These are phyloP conservation scores for Penstemon eatonii DNA, from an alignment of 257 asterid genomes.

Conservation along the genomic window DNA sequence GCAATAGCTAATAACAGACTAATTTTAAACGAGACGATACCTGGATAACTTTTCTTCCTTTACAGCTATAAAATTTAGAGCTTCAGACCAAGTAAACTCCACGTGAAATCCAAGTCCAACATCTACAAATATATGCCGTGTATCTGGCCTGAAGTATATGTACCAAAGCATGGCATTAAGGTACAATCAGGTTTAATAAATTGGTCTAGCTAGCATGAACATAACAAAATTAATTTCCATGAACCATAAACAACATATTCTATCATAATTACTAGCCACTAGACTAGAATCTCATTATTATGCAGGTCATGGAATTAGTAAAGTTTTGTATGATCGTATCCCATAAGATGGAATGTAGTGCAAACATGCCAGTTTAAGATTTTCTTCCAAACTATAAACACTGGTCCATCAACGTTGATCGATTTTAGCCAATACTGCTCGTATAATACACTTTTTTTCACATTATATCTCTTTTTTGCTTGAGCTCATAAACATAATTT, in stretches of 20 bases:
- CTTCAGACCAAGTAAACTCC: constrained; percentile 94
- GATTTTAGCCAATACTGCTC: not conserved
- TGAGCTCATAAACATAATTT: not conserved
- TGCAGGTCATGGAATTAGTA: not conserved
- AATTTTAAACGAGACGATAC: constrained; percentile 24
- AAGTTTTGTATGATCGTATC: not conserved
- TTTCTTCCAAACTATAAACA: not conserved
- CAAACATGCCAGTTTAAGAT: too few relatives aligned
- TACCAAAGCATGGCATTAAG: not conserved
- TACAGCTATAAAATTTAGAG: constrained; percentile 53
- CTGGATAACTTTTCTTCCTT: constrained; percentile 54
- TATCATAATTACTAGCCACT: not conserved
- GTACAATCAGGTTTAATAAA: not conserved
- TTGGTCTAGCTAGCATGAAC: not conserved
- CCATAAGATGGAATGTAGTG: not conserved
- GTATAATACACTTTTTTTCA: not conserved
- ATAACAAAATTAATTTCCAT: not conserved
- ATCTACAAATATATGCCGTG: constrained; percentile 74
- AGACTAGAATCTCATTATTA: not conserved
- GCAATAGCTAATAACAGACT: not conserved
- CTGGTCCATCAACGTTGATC: constrained; percentile 8
- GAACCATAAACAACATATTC: not conserved
- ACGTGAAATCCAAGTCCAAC: constrained; percentile 89
- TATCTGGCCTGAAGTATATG: constrained; percentile 62
- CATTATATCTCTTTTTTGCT: not conserved